These are phyloP conservation scores for Irpex sp. DNA, from an alignment of 1,284 basidiomycete species.

Conservation along the genomic window DNA sequence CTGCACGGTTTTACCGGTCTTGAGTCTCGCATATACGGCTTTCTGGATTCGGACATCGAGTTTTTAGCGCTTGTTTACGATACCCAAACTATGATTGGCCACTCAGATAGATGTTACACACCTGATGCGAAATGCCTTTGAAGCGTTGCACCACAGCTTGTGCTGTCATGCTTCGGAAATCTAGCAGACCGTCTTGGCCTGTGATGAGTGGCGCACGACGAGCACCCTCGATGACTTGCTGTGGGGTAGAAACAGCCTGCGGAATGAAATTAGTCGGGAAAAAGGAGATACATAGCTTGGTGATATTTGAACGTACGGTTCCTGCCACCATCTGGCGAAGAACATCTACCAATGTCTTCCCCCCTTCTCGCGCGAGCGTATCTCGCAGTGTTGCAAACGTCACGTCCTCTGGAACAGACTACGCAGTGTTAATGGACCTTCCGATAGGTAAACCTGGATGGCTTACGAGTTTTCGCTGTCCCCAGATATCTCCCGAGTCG, in stretches of 20 bases:
- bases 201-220: constrained; percentile 64
- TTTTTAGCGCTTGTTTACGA: neutral
- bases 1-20: constrained; percentile 41
- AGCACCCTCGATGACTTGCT: constrained; percentile 34
- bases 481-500: constrained; percentile 63
- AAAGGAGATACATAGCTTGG: neutral
- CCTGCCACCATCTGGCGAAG: constrained; percentile 59
- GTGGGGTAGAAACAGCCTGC: constrained; percentile 44
- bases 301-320: constrained; percentile 36
- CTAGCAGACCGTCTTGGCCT: constrained; percentile 46
- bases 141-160: constrained; percentile 52
- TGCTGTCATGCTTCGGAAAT: constrained; percentile 59
- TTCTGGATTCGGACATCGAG: constrained; percentile 28
- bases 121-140: constrained; percentile 76
- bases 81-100: neutral
- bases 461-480: constrained; percentile 39
- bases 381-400: constrained; percentile 59
- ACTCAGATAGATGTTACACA: constrained; percentile 25
- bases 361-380: constrained; percentile 64
- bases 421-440: neutral
- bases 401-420: constrained; percentile 46
- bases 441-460: neutral
- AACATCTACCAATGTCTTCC: constrained; percentile 66
- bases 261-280: neutral
- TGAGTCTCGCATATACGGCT: constrained; percentile 42